These are phyloP conservation scores for Gossypium lobatum DNA, from an alignment of 441 rosid species.

Conservation along the genomic window DNA sequence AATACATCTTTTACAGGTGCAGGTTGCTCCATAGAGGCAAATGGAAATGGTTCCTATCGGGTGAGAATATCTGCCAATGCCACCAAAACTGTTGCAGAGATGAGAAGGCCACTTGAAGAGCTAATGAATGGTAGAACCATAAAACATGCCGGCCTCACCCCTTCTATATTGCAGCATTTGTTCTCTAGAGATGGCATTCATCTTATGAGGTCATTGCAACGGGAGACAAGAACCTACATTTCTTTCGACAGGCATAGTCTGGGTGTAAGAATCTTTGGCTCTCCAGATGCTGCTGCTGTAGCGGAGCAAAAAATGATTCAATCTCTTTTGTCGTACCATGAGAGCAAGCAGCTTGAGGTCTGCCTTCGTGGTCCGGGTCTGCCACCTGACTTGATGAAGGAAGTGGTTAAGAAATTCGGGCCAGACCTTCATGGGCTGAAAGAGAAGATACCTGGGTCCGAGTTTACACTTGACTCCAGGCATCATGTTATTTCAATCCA, in stretches of 20 bases:
- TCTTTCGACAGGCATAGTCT: conserved; percentile 43
- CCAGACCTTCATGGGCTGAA: conserved; percentile 63
- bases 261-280: conserved; percentile 53
- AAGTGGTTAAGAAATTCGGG: conserved; percentile 58
- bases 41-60: conserved; percentile 44
- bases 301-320: conserved; percentile 48
- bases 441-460: conserved; percentile 49
- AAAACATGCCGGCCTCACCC: conserved; percentile 45
- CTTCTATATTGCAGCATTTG: conserved; percentile 42
- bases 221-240: conserved; percentile 47
- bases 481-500: conserved; percentile 42
- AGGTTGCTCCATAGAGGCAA: conserved; percentile 38
- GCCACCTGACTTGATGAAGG: conserved; percentile 67
- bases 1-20: conserved; percentile 34
- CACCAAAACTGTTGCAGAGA: conserved; percentile 59
- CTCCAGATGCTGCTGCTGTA: conserved; percentile 25
- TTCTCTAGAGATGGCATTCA: conserved; percentile 42
- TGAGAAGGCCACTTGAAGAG: conserved; percentile 62
- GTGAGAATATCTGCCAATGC: conserved; percentile 60
- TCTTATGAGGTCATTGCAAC: conserved; percentile 47
- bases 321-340: conserved; percentile 43
- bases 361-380: conserved; percentile 44
- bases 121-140: conserved; percentile 55
- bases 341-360: conserved; percentile 59
- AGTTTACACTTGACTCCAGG: conserved; percentile 41